Percentiles rank a stretch among this genome's conserved stretches.
phyloP scores from a whole-genome alignment of 139 green algal genomes.

The Closterium sp. region DNA sequence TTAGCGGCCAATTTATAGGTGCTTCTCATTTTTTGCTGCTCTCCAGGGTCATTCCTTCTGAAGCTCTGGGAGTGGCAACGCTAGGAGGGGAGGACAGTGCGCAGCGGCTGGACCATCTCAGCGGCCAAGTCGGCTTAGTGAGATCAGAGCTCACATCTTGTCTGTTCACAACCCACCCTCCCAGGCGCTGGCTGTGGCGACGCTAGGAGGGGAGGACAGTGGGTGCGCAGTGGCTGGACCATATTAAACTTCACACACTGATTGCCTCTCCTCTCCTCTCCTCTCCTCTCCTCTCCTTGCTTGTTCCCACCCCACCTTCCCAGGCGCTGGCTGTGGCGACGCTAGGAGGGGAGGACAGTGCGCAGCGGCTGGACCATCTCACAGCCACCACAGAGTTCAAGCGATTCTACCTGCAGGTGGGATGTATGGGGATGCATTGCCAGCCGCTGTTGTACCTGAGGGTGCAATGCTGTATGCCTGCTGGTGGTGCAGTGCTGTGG shows the following conservation, averaged over 20 bases:
- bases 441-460: neutral
- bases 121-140: too few species aligned
- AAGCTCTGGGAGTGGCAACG: constrained; percentile 54
- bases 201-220: too few species aligned
- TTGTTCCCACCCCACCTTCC: neutral
- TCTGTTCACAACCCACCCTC: too few species aligned
- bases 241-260: neutral
- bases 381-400: constrained; percentile 55
- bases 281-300: neutral
- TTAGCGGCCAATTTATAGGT: neutral
- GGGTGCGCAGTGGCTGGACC: too few species aligned
- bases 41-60: too few species aligned
- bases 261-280: neutral
- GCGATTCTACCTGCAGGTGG: constrained; percentile 79
- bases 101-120: constrained; percentile 61
- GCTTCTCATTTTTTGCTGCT: neutral
- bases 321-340: constrained; percentile 55
- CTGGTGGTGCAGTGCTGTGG: too few species aligned
- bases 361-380: constrained; percentile 58
- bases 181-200: too few species aligned
- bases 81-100: too few species aligned
- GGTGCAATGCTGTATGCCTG: neutral
- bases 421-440: too few species aligned
- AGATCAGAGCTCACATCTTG: too few species aligned
- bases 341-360: constrained; percentile 52